Percentiles rank a stretch among this genome's conserved stretches.
Conservation (phyloP, 805 yeast species). For the Candida quercuum region DNA sequence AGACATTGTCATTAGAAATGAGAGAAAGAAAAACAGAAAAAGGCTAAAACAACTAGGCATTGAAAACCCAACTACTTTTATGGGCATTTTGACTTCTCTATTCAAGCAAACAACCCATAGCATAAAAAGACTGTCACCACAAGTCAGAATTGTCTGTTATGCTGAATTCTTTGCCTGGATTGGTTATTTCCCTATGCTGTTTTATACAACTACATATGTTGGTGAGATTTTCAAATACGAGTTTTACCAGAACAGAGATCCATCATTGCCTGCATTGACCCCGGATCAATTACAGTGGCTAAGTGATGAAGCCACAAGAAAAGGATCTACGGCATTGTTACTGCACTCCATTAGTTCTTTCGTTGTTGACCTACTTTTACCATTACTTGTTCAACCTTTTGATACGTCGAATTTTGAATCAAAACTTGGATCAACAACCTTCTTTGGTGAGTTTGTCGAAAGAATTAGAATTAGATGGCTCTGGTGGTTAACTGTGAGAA, state of each 20-base stretch:
- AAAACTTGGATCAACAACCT: constrained; percentile 2
- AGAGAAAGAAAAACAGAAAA: constrained; percentile 28
- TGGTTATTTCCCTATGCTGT: constrained; percentile 61
- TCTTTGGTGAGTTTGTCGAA: constrained; percentile 6
- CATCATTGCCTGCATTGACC: constrained; percentile 31
- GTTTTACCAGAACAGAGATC: constrained; percentile 28
- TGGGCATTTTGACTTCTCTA: constrained; percentile 15
- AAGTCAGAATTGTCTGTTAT: constrained; percentile 43
- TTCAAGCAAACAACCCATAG: constrained; percentile 32
- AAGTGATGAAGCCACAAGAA: constrained; percentile 42
- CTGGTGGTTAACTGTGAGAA: constrained; percentile 29
- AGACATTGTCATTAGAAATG: constrained; percentile 34
- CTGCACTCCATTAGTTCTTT: constrained; percentile 44
- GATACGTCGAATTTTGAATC: constrained; percentile 12
- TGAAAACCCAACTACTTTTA: constrained; percentile 22
- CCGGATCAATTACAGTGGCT: constrained; percentile 29
- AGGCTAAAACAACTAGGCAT: constrained; percentile 32
- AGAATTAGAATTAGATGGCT: constrained; percentile 8
- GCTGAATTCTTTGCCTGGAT: constrained; percentile 66
- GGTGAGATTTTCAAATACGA: constrained; percentile 50
- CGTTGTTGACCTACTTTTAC: constrained; percentile 38
- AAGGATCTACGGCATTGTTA: constrained; percentile 47
- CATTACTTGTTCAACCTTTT: constrained; percentile 34
- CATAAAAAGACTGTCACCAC: constrained; percentile 39
- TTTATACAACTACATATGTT: constrained; percentile 61